Base-by-base conservation (phyloP, 1,139 yeast genomes). In the Meyerozyma smithsonii region DNA sequence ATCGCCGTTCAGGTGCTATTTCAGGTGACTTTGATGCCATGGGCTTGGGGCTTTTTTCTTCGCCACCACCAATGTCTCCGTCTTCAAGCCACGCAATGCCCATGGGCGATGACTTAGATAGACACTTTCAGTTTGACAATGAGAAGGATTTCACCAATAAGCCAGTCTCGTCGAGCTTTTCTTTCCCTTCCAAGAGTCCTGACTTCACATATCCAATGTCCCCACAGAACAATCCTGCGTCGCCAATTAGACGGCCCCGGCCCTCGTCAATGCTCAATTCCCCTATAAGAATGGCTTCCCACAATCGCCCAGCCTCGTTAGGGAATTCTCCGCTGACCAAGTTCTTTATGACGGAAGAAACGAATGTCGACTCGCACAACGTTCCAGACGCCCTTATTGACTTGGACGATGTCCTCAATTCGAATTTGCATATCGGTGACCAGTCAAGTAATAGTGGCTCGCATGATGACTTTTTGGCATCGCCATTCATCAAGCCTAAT, bases 1-100 rank as follows among this genome's bases (percentile, higher is more conserved):
- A 82, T 49, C 72, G 81, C 50, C 62, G 90, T 37, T 81, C 88
- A 0, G 84, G 84, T 19, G 88, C 88, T 0, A 79, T 82, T 11
- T 79, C 86, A 3, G 88, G 88, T 0, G 89, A 82, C 53, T 81
- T 82, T 54, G 89, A 82, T 50, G 48, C 61, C 5, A 54, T 62
- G 47, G 74, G 74, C 2, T 50, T 66, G 35, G 74, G 74, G 1
- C 47, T 69, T 20, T 66, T 66, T 42, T 61, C 66, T 23, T 61
- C 66, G 36, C 48, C 52, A 5, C 28, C 28, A 5, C 44, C 44
- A 5, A 41, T 37, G 16, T 45, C 47, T 6, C 28, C 51, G 33
- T 35, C 41, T 2, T 32, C 44, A 5, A 39, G 39, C 18, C 36
- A 37, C 7, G 39, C 51, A 38, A 37, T 36, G 18, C 39, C 50